Evolutionary conservation across 1,139 yeast genomes (phyloP).

Genomic region (Hanseniaspora uvarum): DNA sequence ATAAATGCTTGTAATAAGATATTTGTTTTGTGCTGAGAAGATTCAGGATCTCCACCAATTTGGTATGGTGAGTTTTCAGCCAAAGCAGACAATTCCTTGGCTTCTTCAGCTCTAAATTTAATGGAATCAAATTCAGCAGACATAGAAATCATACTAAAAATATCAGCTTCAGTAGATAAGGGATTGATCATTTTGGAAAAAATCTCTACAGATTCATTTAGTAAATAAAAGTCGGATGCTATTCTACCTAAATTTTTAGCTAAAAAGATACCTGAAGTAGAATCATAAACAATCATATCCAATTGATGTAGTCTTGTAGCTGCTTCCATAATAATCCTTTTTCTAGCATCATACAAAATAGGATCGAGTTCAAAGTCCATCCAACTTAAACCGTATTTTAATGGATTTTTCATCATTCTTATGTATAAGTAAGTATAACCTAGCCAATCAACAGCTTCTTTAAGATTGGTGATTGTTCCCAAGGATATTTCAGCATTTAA

Average conservation of each 20-base stretch:
- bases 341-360: slow-evolving; percentile 56
- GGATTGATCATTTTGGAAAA: slow-evolving; percentile 81
- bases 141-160: slow-evolving; percentile 78
- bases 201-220: slow-evolving; percentile 77
- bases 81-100: slow-evolving; percentile 55
- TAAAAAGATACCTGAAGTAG: slow-evolving; percentile 64
- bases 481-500: slow-evolving; percentile 90
- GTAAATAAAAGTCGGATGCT: slow-evolving; percentile 84
- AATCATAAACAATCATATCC: slow-evolving; percentile 92
- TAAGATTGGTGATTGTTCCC: slow-evolving; percentile 90
- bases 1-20: slow-evolving; percentile 79
- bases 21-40: slow-evolving; percentile 80
- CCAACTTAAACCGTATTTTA: slow-evolving; percentile 89
- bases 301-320: slow-evolving; percentile 71
- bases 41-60: slow-evolving; percentile 64
- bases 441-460: slow-evolving; percentile 91
- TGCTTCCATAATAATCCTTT: slow-evolving; percentile 65
- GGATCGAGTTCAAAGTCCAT: slow-evolving; percentile 78
- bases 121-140: slow-evolving; percentile 90
- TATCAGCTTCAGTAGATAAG: slow-evolving; percentile 83
- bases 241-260: slow-evolving; percentile 88
- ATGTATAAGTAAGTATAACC: slow-evolving; percentile 93
- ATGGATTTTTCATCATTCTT: slow-evolving; percentile 88
- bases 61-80: slow-evolving; percentile 67
- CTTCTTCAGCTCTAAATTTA: slow-evolving; percentile 80